Evolutionary conservation across 2,329 filamentous ascomycete genomes (phyloP).

Genomic region (Zarea fungicola): DNA sequence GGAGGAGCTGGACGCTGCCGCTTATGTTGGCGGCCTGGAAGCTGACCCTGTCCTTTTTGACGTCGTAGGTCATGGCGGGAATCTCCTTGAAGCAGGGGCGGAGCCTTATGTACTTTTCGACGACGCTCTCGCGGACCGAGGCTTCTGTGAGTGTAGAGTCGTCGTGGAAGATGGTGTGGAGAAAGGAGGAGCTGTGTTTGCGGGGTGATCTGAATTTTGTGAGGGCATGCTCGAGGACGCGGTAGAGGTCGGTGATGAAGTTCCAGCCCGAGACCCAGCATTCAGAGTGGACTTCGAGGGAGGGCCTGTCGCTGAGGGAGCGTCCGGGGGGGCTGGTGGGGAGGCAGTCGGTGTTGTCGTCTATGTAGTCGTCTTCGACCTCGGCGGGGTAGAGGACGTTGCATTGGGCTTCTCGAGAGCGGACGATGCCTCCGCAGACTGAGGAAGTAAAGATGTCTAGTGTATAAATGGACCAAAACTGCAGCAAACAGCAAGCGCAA

Average conservation of each 20-base stretch:
- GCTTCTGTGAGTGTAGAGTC: constrained; percentile 16
- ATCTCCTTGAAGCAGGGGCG: constrained; percentile 25
- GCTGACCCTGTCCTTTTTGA: constrained; percentile 26
- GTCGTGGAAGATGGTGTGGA: constrained; percentile 20
- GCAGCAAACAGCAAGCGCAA: constrained; percentile 1
- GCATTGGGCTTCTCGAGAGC: constrained; percentile 17
- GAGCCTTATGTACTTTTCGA: constrained; percentile 23
- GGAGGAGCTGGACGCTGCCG: constrained; percentile 28
- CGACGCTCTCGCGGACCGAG: constrained; percentile 19
- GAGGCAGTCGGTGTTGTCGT: constrained; percentile 17
- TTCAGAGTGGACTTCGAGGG: constrained; percentile 9
- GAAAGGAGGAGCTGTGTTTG: constrained; percentile 16
- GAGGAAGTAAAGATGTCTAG: constrained; percentile 50
- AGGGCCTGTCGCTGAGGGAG: constrained; percentile 5
- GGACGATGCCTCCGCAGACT: constrained; percentile 38
- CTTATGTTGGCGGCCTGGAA: constrained; percentile 33
- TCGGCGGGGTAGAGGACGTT: constrained; percentile 21
- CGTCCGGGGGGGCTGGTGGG: no score
- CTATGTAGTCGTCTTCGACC: constrained; percentile 39
- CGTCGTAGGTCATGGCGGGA: constrained; percentile 21
- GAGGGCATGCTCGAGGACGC: constrained; percentile 47
- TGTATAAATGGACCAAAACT: constrained; percentile 55
- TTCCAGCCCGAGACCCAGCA: constrained; percentile 54
- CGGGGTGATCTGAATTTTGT: constrained; percentile 19
- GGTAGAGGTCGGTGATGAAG: constrained; percentile 52